A percentile compares a stretch with the other conserved stretches of the same genome.
Evolutionary conservation across 1,284 basidiomycete species (phyloP).

Genomic region (Marasmius fiardii): DNA sequence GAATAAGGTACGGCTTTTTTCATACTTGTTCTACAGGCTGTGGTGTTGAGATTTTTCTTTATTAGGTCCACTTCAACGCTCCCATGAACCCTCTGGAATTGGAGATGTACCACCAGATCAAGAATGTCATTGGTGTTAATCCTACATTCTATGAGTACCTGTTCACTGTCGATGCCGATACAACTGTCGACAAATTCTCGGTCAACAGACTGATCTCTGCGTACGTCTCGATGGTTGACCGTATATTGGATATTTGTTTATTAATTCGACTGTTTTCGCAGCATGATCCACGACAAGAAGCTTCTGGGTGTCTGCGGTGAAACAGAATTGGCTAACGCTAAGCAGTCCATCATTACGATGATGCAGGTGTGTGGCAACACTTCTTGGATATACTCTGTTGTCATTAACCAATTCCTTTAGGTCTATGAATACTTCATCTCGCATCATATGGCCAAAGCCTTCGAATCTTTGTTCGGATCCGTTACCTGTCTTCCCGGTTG

Average conservation of each 20-base stretch:
- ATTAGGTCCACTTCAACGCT: constrained; percentile 92
- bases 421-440: constrained; percentile 99
- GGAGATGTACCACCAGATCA: constrained; percentile 99
- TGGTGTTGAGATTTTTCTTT: constrained; percentile 2
- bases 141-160: constrained; percentile 98
- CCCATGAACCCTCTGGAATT: constrained; percentile 97
- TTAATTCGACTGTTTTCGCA: constrained; percentile 27
- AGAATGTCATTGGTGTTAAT: constrained; percentile 99
- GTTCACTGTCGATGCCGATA: constrained; percentile 98
- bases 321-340: constrained; percentile 86
- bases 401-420: constrained; percentile 26
- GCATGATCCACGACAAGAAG: constrained; percentile 93
- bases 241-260: background rate
- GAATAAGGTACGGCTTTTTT: constrained; percentile 69
- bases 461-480: constrained; percentile 94
- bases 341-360: constrained; percentile 96
- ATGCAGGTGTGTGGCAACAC: constrained; percentile 61
- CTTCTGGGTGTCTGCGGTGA: constrained; percentile 93
- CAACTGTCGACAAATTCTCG: constrained; percentile 83
- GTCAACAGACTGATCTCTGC: constrained; percentile 90
- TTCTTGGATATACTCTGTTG: background rate
- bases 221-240: constrained; percentile 48
- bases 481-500: constrained; percentile 98
- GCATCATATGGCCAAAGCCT: constrained; percentile 97
- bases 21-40: constrained; percentile 1